These are phyloP conservation scores for Colletotrichum eremochloae DNA, from an alignment of 2,329 filamentous ascomycete genomes.

Conservation along the genomic window DNA sequence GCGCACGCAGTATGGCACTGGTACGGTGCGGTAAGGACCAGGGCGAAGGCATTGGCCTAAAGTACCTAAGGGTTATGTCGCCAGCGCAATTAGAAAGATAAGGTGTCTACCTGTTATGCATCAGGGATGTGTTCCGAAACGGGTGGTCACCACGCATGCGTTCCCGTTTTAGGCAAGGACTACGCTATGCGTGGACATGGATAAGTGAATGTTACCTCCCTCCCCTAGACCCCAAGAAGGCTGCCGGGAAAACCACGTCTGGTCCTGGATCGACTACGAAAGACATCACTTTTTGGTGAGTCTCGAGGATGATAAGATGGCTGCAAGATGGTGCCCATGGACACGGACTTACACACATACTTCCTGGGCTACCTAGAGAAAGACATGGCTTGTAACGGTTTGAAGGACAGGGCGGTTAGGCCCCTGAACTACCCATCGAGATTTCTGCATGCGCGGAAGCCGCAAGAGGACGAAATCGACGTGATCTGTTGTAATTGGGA, in stretches of 20 bases:
- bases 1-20: not conserved
- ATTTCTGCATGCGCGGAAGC: not conserved
- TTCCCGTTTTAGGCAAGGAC: constrained; percentile 33
- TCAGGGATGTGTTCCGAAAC: constrained; percentile 32
- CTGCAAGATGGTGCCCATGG: not conserved
- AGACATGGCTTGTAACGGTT: not conserved
- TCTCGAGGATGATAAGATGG: not conserved
- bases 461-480: not conserved
- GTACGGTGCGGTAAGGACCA: not conserved
- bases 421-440: not conserved
- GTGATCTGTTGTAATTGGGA: not conserved
- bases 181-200: constrained; percentile 12
- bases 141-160: constrained; percentile 33
- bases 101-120: not conserved
- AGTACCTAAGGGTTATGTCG: not conserved
- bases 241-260: constrained; percentile 21
- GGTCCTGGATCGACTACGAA: not conserved
- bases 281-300: not conserved
- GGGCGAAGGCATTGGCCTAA: not conserved
- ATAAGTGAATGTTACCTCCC: not conserved
- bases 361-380: not conserved
- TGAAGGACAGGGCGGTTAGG: not conserved
- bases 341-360: not conserved
- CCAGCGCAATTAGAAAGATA: not conserved
- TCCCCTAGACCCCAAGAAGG: not conserved